These are phyloP conservation scores for Lagerstroemia speciosa DNA, from an alignment of 345 rosid genomes.

Conservation along the genomic window DNA sequence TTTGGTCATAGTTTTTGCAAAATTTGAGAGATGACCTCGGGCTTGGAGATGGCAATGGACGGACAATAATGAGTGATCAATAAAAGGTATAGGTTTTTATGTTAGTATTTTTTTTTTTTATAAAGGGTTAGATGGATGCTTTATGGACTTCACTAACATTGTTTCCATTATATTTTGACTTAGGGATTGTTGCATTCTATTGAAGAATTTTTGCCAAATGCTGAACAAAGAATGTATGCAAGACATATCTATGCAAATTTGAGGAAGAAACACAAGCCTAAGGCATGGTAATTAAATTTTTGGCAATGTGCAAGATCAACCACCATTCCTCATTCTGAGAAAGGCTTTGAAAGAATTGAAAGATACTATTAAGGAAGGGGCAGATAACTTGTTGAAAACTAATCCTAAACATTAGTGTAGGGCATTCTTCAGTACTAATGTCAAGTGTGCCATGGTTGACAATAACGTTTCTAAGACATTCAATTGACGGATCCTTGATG, in stretches of 20 bases:
- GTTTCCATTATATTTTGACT: not conserved
- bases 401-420: not conserved
- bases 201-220: not conserved
- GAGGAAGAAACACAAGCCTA: constrained; percentile 1
- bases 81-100: constrained; percentile 4
- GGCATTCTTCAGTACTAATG: not conserved
- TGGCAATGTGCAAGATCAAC: constrained; percentile 2
- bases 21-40: not conserved
- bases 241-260: constrained; percentile 2
- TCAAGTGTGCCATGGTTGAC: not conserved
- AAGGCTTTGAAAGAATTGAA: not conserved
- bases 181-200: not conserved
- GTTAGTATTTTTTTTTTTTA: not conserved
- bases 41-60: not conserved
- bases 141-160: not conserved
- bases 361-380: not conserved
- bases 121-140: too few species aligned
- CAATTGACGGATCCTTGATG: not conserved
- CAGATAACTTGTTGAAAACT: not conserved
- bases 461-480: not conserved
- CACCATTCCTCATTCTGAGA: not conserved
- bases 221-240: constrained; percentile 11
- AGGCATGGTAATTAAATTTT: not conserved
- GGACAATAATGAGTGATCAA: constrained; percentile 2
- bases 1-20: constrained; percentile 4